phyloP scores from a whole-genome alignment of 108 stramenopile species.

The Fragilaria crotonensis region DNA sequence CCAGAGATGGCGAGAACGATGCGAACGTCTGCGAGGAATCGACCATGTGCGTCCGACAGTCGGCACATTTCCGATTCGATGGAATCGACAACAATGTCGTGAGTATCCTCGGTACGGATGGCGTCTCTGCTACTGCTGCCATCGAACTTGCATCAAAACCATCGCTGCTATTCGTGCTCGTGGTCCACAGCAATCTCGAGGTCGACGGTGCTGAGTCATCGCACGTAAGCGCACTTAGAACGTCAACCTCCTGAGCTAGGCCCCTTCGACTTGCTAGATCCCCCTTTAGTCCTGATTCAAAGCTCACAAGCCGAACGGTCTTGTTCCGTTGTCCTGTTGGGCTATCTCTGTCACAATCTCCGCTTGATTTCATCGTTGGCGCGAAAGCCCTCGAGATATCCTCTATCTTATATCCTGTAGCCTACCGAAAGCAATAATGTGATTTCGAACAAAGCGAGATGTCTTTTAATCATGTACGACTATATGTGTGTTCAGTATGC shows the following conservation, averaged over 20 bases:
- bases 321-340: too few species aligned
- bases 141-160: background rate
- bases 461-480: too few species aligned
- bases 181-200: background rate
- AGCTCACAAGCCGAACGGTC: background rate
- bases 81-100: slow-evolving; percentile 20
- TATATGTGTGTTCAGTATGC: too few species aligned
- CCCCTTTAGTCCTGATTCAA: background rate
- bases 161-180: background rate
- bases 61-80: slow-evolving; percentile 45
- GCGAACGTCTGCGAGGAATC: slow-evolving; percentile 37
- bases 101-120: slow-evolving; percentile 29
- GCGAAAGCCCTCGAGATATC: too few species aligned
- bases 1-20: slow-evolving; percentile 27
- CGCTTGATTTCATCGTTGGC: too few species aligned
- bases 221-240: background rate
- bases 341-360: too few species aligned
- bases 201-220: background rate
- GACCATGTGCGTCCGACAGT: slow-evolving; percentile 37
- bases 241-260: background rate
- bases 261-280: background rate
- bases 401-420: too few species aligned
- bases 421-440: too few species aligned
- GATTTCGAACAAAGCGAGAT: too few species aligned
- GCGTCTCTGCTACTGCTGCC: background rate